Conservation (phyloP, 2,329 filamentous ascomycete genomes). For the Davidsoniella neocaledoniae region DNA sequence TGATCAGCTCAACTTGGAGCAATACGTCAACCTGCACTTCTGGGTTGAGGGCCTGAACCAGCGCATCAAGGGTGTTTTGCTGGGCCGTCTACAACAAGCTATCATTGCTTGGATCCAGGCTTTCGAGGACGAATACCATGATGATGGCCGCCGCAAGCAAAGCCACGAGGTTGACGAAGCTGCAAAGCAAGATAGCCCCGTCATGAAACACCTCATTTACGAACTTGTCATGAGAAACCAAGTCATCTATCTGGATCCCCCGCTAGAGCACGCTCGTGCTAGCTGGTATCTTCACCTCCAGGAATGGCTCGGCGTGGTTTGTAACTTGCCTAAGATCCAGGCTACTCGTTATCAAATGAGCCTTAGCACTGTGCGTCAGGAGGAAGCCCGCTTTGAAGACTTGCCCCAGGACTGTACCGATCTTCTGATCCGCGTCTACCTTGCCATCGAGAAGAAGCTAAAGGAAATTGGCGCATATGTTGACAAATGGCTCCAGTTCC, state of each 20-base stretch:
- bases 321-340: conserved; percentile 85
- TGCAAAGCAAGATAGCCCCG: conserved; percentile 36
- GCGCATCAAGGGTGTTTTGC: conserved; percentile 65
- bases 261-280: conserved; percentile 76
- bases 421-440: conserved; percentile 64
- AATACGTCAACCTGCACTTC: conserved; percentile 78
- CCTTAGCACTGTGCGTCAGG: conserved; percentile 47
- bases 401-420: conserved; percentile 71
- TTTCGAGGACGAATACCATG: conserved; percentile 49
- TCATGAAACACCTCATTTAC: conserved; percentile 59
- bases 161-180: conserved; percentile 27
- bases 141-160: conserved; percentile 37
- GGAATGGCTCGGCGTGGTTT: conserved; percentile 82
- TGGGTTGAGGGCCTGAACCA: conserved; percentile 83
- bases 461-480: conserved; percentile 69
- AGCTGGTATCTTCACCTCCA: conserved; percentile 90
- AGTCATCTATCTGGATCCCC: conserved; percentile 89
- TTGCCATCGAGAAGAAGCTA: conserved; percentile 68
- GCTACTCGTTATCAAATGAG: conserved; percentile 89
- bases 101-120: conserved; percentile 74
- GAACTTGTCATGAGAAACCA: conserved; percentile 98
- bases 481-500: conserved; percentile 96
- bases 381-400: conserved; percentile 61
- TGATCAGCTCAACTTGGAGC: conserved; percentile 90
- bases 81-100: conserved; percentile 68